Conservation (phyloP, 345 rosid species). For the Rhodomyrtus tomentosa region DNA sequence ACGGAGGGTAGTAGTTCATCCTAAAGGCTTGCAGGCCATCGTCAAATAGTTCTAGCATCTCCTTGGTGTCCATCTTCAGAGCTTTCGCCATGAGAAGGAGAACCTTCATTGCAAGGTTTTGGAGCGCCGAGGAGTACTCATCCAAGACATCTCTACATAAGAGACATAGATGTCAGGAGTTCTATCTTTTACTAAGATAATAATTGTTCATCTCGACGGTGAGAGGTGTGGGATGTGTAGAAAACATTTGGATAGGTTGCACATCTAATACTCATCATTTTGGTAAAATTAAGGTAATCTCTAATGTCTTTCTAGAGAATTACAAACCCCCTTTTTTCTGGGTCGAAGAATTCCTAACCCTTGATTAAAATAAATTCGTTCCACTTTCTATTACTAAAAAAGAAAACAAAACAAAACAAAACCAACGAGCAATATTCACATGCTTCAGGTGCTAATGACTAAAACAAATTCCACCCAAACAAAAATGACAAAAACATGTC, state of each 20-base stretch:
- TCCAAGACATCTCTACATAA: background rate
- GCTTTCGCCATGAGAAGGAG: background rate
- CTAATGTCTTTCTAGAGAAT: too few relatives aligned
- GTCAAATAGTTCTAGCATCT: constrained; percentile 5
- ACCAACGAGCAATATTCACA: too few relatives aligned
- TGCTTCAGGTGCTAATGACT: too few relatives aligned
- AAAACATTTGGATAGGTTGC: background rate
- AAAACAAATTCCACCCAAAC: too few relatives aligned
- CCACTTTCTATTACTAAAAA: too few relatives aligned
- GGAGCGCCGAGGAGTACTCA: background rate
- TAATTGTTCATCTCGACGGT: background rate
- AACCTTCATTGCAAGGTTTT: constrained; percentile 6
- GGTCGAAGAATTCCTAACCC: too few relatives aligned
- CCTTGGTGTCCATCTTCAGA: background rate
- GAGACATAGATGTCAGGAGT: background rate
- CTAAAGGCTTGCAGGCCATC: background rate
- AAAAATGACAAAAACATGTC: too few relatives aligned
- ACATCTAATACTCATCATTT: background rate
- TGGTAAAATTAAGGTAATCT: background rate
- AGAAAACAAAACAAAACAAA: too few relatives aligned
- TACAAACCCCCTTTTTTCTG: too few relatives aligned
- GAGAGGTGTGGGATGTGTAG: background rate
- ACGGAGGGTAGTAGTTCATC: constrained; percentile 6
- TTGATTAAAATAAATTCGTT: too few relatives aligned
- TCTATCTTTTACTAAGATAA: background rate